Base-by-base conservation (phyloP, 2,329 filamentous ascomycete species). In the Orbilia blumenaviensis region DNA sequence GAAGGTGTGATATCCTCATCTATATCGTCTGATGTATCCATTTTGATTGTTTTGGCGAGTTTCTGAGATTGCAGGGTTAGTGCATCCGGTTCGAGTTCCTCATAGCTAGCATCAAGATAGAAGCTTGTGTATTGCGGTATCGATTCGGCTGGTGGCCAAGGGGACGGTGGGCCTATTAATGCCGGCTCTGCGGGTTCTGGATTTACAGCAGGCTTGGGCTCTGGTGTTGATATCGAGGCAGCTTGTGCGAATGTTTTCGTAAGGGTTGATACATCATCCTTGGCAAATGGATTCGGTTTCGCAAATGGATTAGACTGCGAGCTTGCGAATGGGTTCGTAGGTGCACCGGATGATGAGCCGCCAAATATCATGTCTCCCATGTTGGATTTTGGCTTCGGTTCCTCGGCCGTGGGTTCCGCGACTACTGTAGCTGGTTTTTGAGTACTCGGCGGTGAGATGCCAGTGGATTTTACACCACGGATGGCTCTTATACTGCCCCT, bases 31-130 rank as follows among this genome's bases (percentile, higher is more conserved):
- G 58, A 60, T 14, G 72, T 69, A 80, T 88, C 85, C 8, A 84
- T 83, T 12, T 85, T 83, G 68, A 87, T 85, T 12, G 84, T 84
- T 38, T 84, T 82, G 74, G 85, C 85, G 36, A 86, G 73, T 69
- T 67, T 61, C 78, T 83, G 64, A 84, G 84, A 29, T 84, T 82
- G 42, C 84, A 85, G 36, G 84, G 81, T 2, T 84, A 86, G 46
- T 87, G 86, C 29, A 83, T 83, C 0, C 32, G 66, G 80, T 77
- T 92, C 92, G 25, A 98, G 87, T 2, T 91, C 92, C 83, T 99
- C 95, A 83, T 92, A 96, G 81, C 97, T 94, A 61, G 94, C 94
- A 79, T 98, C 95, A 48, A 94, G 89, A 84, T 93, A 92, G 81
- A 91, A 91, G 29, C 87, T 84, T 0, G 92, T 91, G 83, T 94